phyloP scores from a whole-genome alignment of 441 rosid genomes.

The Euphorbia schlechtendalii region DNA sequence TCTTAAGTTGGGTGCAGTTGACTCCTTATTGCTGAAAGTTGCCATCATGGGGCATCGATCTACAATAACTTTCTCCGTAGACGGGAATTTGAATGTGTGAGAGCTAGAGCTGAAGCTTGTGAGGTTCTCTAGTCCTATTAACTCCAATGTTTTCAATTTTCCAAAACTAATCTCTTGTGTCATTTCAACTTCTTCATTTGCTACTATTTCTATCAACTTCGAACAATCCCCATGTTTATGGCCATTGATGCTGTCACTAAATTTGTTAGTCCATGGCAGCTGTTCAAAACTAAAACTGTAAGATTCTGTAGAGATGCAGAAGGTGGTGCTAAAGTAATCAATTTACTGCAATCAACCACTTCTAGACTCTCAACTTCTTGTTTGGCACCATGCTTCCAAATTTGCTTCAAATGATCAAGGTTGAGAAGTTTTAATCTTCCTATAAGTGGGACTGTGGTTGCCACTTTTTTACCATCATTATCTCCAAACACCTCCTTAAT shows the following conservation, averaged over 20 bases:
- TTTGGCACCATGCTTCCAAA: not conserved
- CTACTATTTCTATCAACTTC: not conserved
- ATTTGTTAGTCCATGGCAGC: not conserved
- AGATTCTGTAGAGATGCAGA: not conserved
- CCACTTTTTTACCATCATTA: not conserved
- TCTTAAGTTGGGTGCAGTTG: constrained; percentile 10
- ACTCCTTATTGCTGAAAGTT: not conserved
- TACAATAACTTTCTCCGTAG: not conserved
- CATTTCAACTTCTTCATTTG: not conserved
- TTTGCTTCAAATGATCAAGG: not conserved
- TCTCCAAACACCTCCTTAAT: not conserved
- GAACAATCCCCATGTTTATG: not conserved
- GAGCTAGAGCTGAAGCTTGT: not conserved
- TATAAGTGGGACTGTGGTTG: not conserved
- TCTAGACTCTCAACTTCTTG: not conserved
- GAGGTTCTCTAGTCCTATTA: not conserved
- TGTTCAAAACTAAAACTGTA: not conserved
- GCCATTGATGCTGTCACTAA: not conserved
- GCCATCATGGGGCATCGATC: not conserved
- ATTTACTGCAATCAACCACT: not conserved
- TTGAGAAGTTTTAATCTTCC: not conserved
- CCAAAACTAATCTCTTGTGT: not conserved
- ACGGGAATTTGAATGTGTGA: not conserved
- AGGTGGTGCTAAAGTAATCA: not conserved
- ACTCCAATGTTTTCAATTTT: not conserved